phyloP scores from a whole-genome alignment of 306 rosid species.

The Delonix regia region DNA sequence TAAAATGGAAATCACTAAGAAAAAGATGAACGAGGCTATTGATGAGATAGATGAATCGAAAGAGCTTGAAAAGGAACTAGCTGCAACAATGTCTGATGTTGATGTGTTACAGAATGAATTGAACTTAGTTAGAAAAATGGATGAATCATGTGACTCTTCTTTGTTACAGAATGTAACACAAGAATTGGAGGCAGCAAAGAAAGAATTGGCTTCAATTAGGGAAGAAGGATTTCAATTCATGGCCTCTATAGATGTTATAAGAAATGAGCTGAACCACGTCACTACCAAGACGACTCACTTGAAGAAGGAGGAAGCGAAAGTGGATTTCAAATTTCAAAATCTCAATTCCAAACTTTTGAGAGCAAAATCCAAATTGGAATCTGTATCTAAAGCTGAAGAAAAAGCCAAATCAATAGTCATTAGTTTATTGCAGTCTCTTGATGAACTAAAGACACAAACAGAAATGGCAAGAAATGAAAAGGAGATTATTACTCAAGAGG shows the following conservation, averaged over 20 bases:
- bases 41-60: constrained; percentile 62
- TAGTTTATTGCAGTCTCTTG: constrained; percentile 61
- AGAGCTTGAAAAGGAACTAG: constrained; percentile 66
- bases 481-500: constrained; percentile 49
- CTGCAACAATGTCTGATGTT: constrained; percentile 67
- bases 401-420: constrained; percentile 58
- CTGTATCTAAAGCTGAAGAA: constrained; percentile 69
- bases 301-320: constrained; percentile 57
- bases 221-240: constrained; percentile 82
- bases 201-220: constrained; percentile 60
- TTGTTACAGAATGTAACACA: constrained; percentile 48
- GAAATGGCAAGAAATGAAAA: constrained; percentile 64
- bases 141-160: constrained; percentile 45
- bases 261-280: constrained; percentile 73
- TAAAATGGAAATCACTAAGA: constrained; percentile 51
- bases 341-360: constrained; percentile 76
- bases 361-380: constrained; percentile 74
- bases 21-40: constrained; percentile 45
- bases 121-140: constrained; percentile 51
- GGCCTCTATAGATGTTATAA: constrained; percentile 85
- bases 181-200: constrained; percentile 67
- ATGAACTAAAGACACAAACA: constrained; percentile 59
- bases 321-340: constrained; percentile 50
- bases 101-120: constrained; percentile 65
- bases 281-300: constrained; percentile 46